These are phyloP conservation scores for Xylaria cubensis DNA, from an alignment of 495 filamentous ascomycete species.

Conservation along the genomic window DNA sequence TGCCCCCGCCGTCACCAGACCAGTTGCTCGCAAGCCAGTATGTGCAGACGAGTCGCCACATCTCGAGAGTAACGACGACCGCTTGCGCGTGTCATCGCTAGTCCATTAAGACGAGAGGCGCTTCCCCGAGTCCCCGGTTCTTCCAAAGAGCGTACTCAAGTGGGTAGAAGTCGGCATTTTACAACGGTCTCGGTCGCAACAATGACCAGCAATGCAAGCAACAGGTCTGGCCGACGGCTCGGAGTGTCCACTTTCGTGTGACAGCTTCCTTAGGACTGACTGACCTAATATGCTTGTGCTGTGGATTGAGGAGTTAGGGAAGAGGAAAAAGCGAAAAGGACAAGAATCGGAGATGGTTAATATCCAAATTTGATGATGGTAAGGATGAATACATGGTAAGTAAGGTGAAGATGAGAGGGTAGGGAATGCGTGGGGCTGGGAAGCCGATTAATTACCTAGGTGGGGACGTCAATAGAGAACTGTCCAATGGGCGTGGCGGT, in stretches of 20 bases:
- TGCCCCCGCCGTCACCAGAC: conserved; percentile 13
- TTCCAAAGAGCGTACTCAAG: conserved; percentile 27
- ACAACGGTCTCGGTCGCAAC: conserved; percentile 18
- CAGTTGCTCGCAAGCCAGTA: conserved; percentile 7
- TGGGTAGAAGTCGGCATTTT: conserved; percentile 26
- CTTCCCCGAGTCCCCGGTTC: conserved; percentile 23
- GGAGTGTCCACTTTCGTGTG: conserved; percentile 25
- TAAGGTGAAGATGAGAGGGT: not conserved
- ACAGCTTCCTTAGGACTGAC: conserved; percentile 16
- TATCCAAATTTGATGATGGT: not conserved
- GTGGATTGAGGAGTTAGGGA: not conserved
- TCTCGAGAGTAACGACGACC: conserved; percentile 8
- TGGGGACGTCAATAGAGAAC: not conserved
- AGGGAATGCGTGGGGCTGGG: not conserved
- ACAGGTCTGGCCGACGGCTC: conserved; percentile 1
- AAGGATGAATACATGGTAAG: not conserved
- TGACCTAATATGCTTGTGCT: not conserved
- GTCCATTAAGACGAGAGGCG: not conserved
- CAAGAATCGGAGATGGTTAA: not conserved
- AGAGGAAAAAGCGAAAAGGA: not conserved
- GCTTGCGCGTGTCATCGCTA: conserved; percentile 13
- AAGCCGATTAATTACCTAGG: no score
- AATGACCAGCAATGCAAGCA: not conserved
- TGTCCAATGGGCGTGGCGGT: not conserved
- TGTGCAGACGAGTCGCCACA: conserved; percentile 11